These are phyloP conservation scores for Verbascum thapsus DNA, from an alignment of 257 asterid genomes.

Conservation along the genomic window DNA sequence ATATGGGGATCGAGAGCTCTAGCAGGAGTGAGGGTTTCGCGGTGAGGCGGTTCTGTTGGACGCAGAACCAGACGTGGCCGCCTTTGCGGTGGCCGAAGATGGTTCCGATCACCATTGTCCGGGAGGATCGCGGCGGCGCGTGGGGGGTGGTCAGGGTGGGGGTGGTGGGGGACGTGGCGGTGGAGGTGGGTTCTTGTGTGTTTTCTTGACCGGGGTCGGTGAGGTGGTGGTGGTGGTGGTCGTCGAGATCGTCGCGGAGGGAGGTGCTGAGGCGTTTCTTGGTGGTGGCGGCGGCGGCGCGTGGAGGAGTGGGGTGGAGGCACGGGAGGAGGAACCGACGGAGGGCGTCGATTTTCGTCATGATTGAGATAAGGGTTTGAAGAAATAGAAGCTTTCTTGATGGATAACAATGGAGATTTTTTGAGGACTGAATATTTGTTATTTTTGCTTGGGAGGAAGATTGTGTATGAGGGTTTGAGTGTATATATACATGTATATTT, in stretches of 20 bases:
- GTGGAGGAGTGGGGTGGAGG: conserved; percentile 56
- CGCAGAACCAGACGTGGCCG: conserved; percentile 91
- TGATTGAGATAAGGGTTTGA: conserved; percentile 15
- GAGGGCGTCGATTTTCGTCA: conserved; percentile 74
- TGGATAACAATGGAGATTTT: neutral
- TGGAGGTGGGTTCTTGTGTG: conserved; percentile 36
- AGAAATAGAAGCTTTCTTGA: neutral
- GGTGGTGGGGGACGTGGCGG: conserved; percentile 45
- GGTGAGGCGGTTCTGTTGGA: conserved; percentile 72
- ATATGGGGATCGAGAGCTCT: conserved; percentile 79
- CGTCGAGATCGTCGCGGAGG: conserved; percentile 67
- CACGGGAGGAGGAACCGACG: conserved; percentile 87
- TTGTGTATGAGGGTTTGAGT: neutral
- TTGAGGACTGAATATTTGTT: neutral
- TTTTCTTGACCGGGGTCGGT: conserved; percentile 10
- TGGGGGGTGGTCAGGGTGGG: conserved; percentile 9
- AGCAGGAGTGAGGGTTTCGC: conserved; percentile 70
- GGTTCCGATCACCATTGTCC: conserved; percentile 91
- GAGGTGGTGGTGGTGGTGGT: conserved; percentile 6
- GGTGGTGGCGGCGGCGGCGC: conserved; percentile 42
- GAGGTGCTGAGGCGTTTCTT: conserved; percentile 92
- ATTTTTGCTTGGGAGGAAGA: neutral
- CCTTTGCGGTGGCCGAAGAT: conserved; percentile 87
- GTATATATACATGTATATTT: conserved; percentile 4
- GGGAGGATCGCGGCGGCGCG: conserved; percentile 73